These are phyloP conservation scores for Beauveria varroae DNA, from an alignment of 2,329 filamentous ascomycete genomes.

Conservation along the genomic window DNA sequence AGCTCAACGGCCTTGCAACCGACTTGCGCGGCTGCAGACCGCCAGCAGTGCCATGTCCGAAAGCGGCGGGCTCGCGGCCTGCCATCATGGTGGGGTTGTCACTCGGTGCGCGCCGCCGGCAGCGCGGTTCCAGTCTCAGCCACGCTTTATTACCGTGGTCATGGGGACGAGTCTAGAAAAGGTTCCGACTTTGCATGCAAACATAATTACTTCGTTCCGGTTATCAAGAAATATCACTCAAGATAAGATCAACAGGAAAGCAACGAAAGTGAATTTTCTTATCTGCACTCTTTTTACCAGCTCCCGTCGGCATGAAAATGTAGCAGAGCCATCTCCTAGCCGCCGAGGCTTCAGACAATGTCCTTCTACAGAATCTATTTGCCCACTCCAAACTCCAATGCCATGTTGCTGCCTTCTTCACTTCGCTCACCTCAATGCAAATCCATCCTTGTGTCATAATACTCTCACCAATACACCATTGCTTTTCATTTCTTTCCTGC, in stretches of 20 bases:
- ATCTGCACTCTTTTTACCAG: background rate
- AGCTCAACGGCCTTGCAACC: background rate
- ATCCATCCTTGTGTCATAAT: background rate
- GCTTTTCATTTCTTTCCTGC: slow-evolving; percentile 46
- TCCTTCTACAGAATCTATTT: too few species aligned
- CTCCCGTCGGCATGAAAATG: background rate
- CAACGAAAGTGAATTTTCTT: background rate
- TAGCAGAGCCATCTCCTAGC: background rate
- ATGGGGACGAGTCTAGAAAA: too few species aligned
- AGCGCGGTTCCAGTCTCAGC: slow-evolving; percentile 1
- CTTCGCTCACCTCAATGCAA: background rate
- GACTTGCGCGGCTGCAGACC: slow-evolving; percentile 2
- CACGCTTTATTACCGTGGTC: too few species aligned
- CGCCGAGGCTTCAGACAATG: background rate
- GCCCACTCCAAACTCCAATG: background rate
- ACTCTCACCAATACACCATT: background rate
- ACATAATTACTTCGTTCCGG: too few species aligned
- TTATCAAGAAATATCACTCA: too few species aligned
- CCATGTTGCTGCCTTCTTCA: background rate
- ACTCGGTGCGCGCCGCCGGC: slow-evolving; percentile 9
- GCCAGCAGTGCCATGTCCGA: slow-evolving; percentile 1
- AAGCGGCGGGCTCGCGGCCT: background rate
- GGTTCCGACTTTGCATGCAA: background rate
- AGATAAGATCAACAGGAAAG: background rate
- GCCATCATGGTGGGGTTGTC: background rate